These are phyloP conservation scores for Blastomyces gilchristii DNA, from an alignment of 2,329 filamentous ascomycete species.

Conservation along the genomic window DNA sequence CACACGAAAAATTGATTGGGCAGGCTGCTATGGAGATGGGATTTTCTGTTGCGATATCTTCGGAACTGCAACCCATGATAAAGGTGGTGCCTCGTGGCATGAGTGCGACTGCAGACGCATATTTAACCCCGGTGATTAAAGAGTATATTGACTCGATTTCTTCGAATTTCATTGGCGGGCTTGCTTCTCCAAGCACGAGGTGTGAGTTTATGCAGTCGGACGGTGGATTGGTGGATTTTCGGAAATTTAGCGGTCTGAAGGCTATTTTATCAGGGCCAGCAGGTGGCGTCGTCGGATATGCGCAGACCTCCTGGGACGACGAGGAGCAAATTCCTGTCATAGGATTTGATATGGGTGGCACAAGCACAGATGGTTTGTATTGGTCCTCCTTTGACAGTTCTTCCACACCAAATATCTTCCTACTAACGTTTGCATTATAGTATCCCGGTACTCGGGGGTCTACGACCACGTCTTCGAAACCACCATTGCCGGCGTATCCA, in stretches of 20 bases:
- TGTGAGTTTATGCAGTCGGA: slow-evolving; percentile 98
- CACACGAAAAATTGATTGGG: slow-evolving; percentile 73
- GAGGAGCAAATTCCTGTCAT: slow-evolving; percentile 77
- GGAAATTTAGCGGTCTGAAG: slow-evolving; percentile 67
- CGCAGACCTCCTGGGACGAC: slow-evolving; percentile 78
- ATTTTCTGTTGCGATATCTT: slow-evolving; percentile 67
- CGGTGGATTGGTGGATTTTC: slow-evolving; percentile 52
- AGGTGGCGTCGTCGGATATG: slow-evolving; percentile 89
- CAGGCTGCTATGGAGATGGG: slow-evolving; percentile 68
- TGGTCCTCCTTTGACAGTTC: not conserved
- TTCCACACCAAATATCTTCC: not conserved
- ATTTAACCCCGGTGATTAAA: slow-evolving; percentile 67
- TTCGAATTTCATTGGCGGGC: slow-evolving; percentile 65
- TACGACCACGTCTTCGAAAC: slow-evolving; percentile 94
- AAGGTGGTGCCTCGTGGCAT: slow-evolving; percentile 70
- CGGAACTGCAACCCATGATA: slow-evolving; percentile 76
- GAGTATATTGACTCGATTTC: slow-evolving; percentile 53
- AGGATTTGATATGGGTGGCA: slow-evolving; percentile 93
- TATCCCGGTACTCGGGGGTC: slow-evolving; percentile 75
- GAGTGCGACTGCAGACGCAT: slow-evolving; percentile 68
- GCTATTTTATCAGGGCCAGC: slow-evolving; percentile 86
- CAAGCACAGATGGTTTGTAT: slow-evolving; percentile 57
- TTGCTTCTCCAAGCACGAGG: slow-evolving; percentile 61
- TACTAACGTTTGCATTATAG: slow-evolving; percentile 23
- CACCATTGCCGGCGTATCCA: slow-evolving; percentile 85